Evolutionary conservation across 2,329 filamentous ascomycete species (phyloP), one percentile per base, ranked within the genome.

Genomic region (Tolypocladium paradoxum): DNA sequence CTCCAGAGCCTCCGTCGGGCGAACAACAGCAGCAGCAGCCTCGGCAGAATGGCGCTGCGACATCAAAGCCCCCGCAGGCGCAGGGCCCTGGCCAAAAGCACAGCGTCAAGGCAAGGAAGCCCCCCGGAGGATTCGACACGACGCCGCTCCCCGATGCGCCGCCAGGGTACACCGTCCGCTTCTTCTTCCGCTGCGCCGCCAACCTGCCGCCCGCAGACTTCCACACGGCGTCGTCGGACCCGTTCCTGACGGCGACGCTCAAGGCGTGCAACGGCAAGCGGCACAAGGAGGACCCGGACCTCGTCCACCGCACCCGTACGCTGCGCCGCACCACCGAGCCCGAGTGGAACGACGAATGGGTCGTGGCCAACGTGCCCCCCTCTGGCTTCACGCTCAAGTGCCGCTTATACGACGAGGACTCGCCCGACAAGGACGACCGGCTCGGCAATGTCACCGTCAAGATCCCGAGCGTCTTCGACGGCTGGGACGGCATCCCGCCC

Each of bases 401-500:
- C 56, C 81, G 88, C 51, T 71, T 97, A 20, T 95, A 91, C 69
- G 92, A 97, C 63, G 92, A 97, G 67, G 92, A 97, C 69, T 83
- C 84, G 35, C 82, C 85, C 1, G 88, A 96, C 65, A 82, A 87
- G 58, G 87, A 97, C 64, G 92, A 97, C 69, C 79, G 89, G 29
- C 77, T 97, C 22, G 92, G 92, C 12, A 95, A 93, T 63, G 88
- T 89, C 4, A 90, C 90, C 48, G 73, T 96, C 52, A 70, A 79
- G 20, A 81, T 87, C 0, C 70, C 76, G 12, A 65, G 70, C 2
- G 65, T 96, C 7, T 74, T 73, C 48, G 81, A 86, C 43, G 67
- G 76, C 38, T 95, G 88, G 88, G 61, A 72, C 9, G 88, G 87
- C 0, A 79, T 91, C 50, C 76, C 78, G 4, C 76, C 85, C 3